Base-by-base conservation (phyloP, 495 filamentous ascomycete species). In the Parmelia sp. region DNA sequence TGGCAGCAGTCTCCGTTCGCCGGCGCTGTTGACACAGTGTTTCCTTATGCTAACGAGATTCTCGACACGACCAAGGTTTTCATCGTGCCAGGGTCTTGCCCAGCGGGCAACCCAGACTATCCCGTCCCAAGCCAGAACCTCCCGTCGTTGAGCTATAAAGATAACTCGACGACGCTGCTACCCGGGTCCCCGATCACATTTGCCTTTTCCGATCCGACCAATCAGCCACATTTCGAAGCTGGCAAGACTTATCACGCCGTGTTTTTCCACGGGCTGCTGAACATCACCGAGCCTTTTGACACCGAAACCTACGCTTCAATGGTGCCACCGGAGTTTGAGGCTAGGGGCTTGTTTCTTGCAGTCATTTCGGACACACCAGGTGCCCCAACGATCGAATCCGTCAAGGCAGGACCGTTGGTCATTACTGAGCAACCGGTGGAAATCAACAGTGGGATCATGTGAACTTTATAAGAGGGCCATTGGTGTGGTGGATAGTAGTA, bases 1-100 rank as follows among this genome's bases (percentile, higher is more conserved):
- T 84, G 78, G 79, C 71, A 77, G 21, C 61, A 64, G 1, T 73
- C 76, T 60, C 82, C 82, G 3, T 83, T 84, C 61, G 77, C 71
- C 14, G 79, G 82, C 4, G 78, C 82, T 3, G 45, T 70, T 10
- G 81, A 84, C 65, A 84, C 81, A 2, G 60, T 70, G 2, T 84
- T 83, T 68, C 81, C 81, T 0, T 83, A 82, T 66, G 79, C 82
- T 29, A 81, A 79, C 69, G 72, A 83, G 70, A 77, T 84, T 59
- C 76, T 84, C 33, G 77, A 82, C 62, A 73, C 69, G 31, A 84
- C 80, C n/a, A 78, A 76, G 64, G 66, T 58, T 27, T 80, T 79
- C 70, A 72, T 84, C 64, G 67, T 82, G 4, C 76, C 78, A 0
- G 78, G 78, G 1, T 78, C 74, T 70, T 84, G 80, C 66, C 80